Evolutionary conservation across 1,139 yeast genomes (phyloP).

Genomic region (Sugiyamaella castrensis): DNA sequence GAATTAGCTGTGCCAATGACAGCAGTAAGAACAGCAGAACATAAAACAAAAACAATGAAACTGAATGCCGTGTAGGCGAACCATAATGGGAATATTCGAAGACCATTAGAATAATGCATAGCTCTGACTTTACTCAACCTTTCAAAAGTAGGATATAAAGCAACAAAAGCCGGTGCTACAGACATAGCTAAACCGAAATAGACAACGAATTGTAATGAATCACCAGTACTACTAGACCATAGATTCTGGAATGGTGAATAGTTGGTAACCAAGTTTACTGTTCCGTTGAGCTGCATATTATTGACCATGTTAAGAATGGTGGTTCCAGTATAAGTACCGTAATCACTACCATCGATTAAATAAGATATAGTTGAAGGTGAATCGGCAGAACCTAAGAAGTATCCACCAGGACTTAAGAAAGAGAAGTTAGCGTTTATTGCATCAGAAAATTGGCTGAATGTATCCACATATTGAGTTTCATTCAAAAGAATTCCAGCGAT

Average conservation of each 20-base stretch:
- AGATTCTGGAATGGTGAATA: constrained; percentile 37
- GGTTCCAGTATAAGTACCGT: constrained; percentile 29
- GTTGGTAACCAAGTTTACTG: constrained; percentile 30
- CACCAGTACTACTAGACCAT: constrained; percentile 35
- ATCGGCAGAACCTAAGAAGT: constrained; percentile 24
- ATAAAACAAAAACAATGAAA: constrained; percentile 27
- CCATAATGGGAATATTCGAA: constrained; percentile 39
- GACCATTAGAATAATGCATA: constrained; percentile 40
- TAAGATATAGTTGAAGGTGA: constrained; percentile 31
- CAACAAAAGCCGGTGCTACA: constrained; percentile 38
- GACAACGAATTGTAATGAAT: constrained; percentile 36
- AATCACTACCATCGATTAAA: constrained; percentile 28
- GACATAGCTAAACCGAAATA: constrained; percentile 39
- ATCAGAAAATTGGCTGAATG: constrained; percentile 22
- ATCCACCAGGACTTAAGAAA: constrained; percentile 36
- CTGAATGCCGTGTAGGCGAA: constrained; percentile 34
- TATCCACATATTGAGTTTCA: constrained; percentile 21
- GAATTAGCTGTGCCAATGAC: constrained; percentile 30
- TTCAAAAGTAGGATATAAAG: constrained; percentile 39
- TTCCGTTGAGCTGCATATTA: constrained; percentile 34
- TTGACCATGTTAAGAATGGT: constrained; percentile 32
- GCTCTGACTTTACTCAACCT: constrained; percentile 38
- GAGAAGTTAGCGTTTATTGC: constrained; percentile 26
- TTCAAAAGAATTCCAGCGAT: constrained; percentile 14
- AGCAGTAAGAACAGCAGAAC: constrained; percentile 31